These are phyloP conservation scores for Hirsutella thompsonii DNA, from an alignment of 2,329 filamentous ascomycete species.

Conservation along the genomic window DNA sequence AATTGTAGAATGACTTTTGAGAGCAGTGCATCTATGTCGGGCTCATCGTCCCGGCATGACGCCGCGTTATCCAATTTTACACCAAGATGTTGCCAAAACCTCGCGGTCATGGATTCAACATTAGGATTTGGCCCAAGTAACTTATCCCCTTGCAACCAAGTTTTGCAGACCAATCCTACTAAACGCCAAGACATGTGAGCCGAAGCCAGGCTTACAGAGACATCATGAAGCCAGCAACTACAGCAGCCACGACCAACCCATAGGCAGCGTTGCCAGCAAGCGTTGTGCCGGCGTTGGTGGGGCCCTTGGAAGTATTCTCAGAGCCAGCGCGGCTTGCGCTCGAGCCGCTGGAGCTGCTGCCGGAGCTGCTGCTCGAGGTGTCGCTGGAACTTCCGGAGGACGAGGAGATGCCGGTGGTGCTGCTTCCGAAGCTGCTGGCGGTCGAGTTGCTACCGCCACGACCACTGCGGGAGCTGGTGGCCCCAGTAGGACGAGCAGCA, in stretches of 20 bases:
- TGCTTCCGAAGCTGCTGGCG: neutral
- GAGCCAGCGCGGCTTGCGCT: neutral
- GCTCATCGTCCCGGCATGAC: too few species aligned
- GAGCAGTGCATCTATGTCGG: too few species aligned
- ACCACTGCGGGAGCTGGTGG: neutral
- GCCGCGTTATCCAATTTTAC: too few species aligned
- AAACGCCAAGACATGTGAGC: neutral
- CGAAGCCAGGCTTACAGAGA: neutral
- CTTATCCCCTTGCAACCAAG: too few species aligned
- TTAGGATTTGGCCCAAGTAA: too few species aligned
- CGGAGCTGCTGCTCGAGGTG: neutral
- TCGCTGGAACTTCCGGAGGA: neutral
- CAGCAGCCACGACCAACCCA: conserved; percentile 7
- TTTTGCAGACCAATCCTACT: too few species aligned
- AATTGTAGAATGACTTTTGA: too few species aligned
- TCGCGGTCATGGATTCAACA: too few species aligned
- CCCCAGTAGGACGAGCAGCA: neutral
- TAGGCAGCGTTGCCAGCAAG: conserved; percentile 2
- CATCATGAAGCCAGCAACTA: neutral
- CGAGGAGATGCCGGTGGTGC: neutral
- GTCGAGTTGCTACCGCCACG: neutral
- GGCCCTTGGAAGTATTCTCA: too few species aligned
- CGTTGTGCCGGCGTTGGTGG: neutral
- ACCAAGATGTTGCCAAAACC: too few species aligned
- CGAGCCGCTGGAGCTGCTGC: neutral